Percentiles rank a stretch among this genome's conserved stretches.
Conservation (phyloP, 495 filamentous ascomycete species). For the Trypethelium eluteriae region DNA sequence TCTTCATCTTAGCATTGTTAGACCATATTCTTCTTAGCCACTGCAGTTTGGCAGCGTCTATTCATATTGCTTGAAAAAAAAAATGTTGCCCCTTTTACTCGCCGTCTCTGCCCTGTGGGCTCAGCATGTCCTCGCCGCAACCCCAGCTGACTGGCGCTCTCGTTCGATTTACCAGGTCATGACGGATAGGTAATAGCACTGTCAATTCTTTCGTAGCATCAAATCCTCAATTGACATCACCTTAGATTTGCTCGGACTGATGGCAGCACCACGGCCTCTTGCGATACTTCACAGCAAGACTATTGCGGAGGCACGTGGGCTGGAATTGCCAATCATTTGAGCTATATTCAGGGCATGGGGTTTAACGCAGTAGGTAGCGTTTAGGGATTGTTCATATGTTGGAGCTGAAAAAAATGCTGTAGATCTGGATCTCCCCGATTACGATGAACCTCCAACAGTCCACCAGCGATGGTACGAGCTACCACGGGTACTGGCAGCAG, state of each 20-base stretch:
- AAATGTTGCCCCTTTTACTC: not conserved
- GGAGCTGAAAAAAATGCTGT: not conserved
- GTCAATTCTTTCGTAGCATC: not conserved
- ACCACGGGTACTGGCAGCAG: constrained; percentile 22
- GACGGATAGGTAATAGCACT: constrained; percentile 48
- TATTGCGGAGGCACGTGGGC: constrained; percentile 24
- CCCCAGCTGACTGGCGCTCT: constrained; percentile 27
- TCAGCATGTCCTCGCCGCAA: constrained; percentile 16
- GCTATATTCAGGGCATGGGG: constrained; percentile 22
- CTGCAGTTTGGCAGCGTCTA: not conserved
- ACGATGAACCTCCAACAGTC: constrained; percentile 48
- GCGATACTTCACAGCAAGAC: constrained; percentile 36
- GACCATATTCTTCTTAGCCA: not conserved
- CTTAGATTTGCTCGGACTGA: constrained; percentile 53
- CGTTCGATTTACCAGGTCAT: constrained; percentile 67
- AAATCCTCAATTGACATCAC: not conserved
- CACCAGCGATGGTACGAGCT: constrained; percentile 15
- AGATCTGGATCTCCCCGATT: constrained; percentile 70
- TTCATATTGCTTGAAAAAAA: not conserved
- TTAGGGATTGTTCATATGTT: too few species aligned
- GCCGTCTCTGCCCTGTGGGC: not conserved
- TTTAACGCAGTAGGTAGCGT: constrained; percentile 37
- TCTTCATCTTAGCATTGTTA: not conserved
- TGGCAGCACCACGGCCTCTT: constrained; percentile 49
- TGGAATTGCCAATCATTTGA: constrained; percentile 20